phyloP scores from a whole-genome alignment of 108 stramenopile species.

The Pelagomonas calceolata region DNA sequence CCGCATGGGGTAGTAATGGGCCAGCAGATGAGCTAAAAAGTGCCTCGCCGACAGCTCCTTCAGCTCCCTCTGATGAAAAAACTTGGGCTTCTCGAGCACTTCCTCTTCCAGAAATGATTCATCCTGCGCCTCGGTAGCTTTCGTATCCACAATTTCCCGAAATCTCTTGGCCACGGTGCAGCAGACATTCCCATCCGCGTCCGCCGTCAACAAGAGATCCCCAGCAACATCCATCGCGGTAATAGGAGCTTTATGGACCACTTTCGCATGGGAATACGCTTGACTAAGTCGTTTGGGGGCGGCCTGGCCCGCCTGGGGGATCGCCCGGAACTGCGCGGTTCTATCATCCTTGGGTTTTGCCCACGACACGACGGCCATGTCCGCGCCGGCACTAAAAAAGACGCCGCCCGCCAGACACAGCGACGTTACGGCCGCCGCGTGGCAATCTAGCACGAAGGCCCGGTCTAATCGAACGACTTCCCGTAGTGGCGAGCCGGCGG shows the following conservation, averaged over 20 bases:
- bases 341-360: background rate
- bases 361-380: background rate
- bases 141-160: background rate
- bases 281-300: background rate
- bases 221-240: background rate
- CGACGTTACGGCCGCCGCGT: background rate
- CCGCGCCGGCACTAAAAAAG: background rate
- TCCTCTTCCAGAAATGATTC: background rate
- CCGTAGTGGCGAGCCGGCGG: background rate
- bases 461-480: background rate
- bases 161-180: background rate
- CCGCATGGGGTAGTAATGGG: background rate
- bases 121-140: background rate
- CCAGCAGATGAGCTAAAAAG: background rate
- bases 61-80: background rate
- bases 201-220: background rate
- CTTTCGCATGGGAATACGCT: background rate
- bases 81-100: background rate
- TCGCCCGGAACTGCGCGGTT: background rate
- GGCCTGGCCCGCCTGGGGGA: background rate
- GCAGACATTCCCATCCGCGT: background rate
- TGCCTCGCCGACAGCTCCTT: background rate
- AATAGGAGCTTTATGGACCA: background rate
- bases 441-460: background rate
- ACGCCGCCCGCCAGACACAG: background rate